phyloP scores from a whole-genome alignment of 805 yeast species.

The Saccharomycopsis guyanensis region DNA sequence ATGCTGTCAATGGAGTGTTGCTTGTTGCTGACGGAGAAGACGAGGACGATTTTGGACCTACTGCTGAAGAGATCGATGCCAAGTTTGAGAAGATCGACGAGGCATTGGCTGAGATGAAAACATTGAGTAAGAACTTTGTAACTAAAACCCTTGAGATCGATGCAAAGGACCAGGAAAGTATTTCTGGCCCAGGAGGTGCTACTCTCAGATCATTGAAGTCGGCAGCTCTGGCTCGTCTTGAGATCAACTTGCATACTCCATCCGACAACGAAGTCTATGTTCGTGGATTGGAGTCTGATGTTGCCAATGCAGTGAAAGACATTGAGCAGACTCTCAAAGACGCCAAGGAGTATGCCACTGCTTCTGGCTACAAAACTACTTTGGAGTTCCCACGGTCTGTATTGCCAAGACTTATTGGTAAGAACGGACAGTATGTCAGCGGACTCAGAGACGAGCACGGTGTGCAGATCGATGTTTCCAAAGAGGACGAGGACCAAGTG shows the following conservation, averaged over 20 bases:
- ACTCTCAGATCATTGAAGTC: slow-evolving; percentile 40
- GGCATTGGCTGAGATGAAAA: slow-evolving; percentile 51
- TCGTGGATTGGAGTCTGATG: slow-evolving; percentile 64
- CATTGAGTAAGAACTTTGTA: slow-evolving; percentile 45
- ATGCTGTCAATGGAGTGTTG: slow-evolving; percentile 35
- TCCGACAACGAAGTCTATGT: slow-evolving; percentile 49
- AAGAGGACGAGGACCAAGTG: slow-evolving; percentile 40
- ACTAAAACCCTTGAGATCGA: slow-evolving; percentile 45
- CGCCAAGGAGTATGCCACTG: slow-evolving; percentile 42
- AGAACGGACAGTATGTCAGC: slow-evolving; percentile 70
- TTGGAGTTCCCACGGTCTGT: slow-evolving; percentile 58
- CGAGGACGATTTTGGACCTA: slow-evolving; percentile 68
- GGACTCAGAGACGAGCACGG: slow-evolving; percentile 65
- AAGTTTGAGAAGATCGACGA: slow-evolving; percentile 47
- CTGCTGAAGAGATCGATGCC: slow-evolving; percentile 49
- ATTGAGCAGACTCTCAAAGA: slow-evolving; percentile 49
- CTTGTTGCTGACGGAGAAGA: slow-evolving; percentile 44
- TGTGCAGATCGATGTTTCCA: slow-evolving; percentile 68
- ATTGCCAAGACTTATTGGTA: slow-evolving; percentile 81
- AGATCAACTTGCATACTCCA: slow-evolving; percentile 43
- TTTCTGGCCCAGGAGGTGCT: slow-evolving; percentile 54
- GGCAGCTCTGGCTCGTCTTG: slow-evolving; percentile 30
- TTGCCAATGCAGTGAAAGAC: slow-evolving; percentile 44
- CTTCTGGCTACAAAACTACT: slow-evolving; percentile 36
- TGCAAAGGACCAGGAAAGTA: slow-evolving; percentile 46